Conservation (phyloP, 306 rosid genomes). For the Styphnolobium japonicum region DNA sequence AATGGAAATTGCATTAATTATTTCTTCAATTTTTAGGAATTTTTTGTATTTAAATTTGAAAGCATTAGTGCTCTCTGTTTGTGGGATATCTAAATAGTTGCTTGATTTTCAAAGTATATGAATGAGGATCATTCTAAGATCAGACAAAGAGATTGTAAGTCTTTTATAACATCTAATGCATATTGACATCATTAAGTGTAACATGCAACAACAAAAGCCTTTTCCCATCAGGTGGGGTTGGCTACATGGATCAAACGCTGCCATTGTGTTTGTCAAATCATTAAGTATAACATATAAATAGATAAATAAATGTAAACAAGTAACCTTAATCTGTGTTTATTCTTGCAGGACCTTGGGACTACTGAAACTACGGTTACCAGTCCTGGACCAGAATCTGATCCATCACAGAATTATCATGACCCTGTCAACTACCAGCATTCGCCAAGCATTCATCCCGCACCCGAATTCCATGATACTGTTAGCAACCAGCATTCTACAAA, state of each 20-base stretch:
- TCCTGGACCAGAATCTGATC: constrained; percentile 53
- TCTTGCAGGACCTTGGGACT: constrained; percentile 63
- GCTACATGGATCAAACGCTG: no score
- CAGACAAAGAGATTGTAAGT: not conserved
- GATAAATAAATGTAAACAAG: not conserved
- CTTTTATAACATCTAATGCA: not conserved
- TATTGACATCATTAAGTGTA: no score
- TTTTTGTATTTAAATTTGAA: not conserved
- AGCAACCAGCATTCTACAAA: constrained; percentile 38
- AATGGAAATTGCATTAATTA: not conserved
- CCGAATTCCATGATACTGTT: constrained; percentile 45
- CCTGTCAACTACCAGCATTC: constrained; percentile 38
- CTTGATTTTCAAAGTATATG: not conserved
- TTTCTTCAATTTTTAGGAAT: not conserved
- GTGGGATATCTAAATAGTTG: not conserved
- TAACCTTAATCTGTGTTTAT: constrained; percentile 24
- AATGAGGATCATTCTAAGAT: not conserved
- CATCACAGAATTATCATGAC: constrained; percentile 44
- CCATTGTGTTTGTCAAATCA: no score
- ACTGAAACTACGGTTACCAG: constrained; percentile 43
- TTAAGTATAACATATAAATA: not conserved
- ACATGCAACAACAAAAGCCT: no score
- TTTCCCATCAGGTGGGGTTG: no score
- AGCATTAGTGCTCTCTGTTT: not conserved
- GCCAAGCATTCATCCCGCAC: constrained; percentile 38